Evolutionary conservation across 768 basidiomycete species (phyloP).

Genomic region (Chalciporus piperatus): DNA sequence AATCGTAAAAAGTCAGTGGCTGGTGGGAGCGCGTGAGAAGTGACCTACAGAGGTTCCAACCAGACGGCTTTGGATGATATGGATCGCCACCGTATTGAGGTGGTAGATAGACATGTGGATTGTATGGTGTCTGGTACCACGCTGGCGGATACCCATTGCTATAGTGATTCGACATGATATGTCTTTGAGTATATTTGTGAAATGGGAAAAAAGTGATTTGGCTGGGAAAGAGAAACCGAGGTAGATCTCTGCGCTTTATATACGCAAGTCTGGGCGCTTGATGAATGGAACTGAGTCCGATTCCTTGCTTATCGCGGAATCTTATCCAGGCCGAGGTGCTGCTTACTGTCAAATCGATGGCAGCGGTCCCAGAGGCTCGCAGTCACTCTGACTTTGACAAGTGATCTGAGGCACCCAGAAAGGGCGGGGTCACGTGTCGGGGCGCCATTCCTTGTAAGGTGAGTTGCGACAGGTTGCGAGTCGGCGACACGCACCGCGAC

Average conservation of each 20-base stretch:
- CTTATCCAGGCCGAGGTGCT: not conserved
- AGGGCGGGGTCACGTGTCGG: not conserved
- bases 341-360: not conserved
- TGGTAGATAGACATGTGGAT: conserved; percentile 31
- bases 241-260: conserved; percentile 7
- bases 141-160: conserved; percentile 9
- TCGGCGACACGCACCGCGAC: no score
- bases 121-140: conserved; percentile 28
- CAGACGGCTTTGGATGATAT: conserved; percentile 8
- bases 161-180: conserved; percentile 26
- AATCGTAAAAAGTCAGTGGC: not conserved
- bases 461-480: no score
- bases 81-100: conserved; percentile 14
- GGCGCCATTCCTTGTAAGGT: no score
- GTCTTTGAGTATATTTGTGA: not conserved
- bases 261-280: conserved; percentile 9
- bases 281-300: not conserved
- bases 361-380: no score
- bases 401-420: no score
- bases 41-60: conserved; percentile 18
- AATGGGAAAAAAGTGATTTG: not conserved
- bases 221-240: not conserved
- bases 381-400: not conserved
- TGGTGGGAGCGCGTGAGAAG: not conserved
- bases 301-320: not conserved